A percentile compares a stretch with the other conserved stretches of the same genome.
phyloP scores from a whole-genome alignment of 1,139 yeast species.

The Hyphopichia pseudoburtonii region DNA sequence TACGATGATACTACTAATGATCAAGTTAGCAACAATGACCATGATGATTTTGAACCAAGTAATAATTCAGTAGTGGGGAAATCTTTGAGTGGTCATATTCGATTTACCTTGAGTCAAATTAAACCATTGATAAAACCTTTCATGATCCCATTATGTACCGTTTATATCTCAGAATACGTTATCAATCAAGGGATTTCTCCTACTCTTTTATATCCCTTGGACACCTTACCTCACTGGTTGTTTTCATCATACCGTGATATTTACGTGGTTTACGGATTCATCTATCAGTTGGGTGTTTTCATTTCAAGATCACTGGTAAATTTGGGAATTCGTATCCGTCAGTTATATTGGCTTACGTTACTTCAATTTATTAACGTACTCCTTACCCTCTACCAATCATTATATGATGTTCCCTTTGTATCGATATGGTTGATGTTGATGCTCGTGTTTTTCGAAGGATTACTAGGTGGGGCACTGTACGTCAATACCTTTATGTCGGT shows the following conservation, averaged over 20 bases:
- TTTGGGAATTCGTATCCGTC: slow-evolving; percentile 55
- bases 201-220: slow-evolving; percentile 74
- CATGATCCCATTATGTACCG: slow-evolving; percentile 81
- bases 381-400: slow-evolving; percentile 62
- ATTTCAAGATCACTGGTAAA: slow-evolving; percentile 82
- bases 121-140: slow-evolving; percentile 60
- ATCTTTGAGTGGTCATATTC: slow-evolving; percentile 21
- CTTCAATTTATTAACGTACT: slow-evolving; percentile 69
- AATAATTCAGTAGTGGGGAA: too few relatives aligned
- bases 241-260: slow-evolving; percentile 76
- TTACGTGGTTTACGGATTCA: slow-evolving; percentile 89
- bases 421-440: slow-evolving; percentile 59
- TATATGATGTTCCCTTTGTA: slow-evolving; percentile 55
- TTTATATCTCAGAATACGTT: slow-evolving; percentile 81
- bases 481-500: slow-evolving; percentile 84
- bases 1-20: not conserved
- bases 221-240: slow-evolving; percentile 57
- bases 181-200: slow-evolving; percentile 94
- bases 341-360: slow-evolving; percentile 59
- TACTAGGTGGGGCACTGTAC: slow-evolving; percentile 87
- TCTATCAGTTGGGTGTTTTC: slow-evolving; percentile 91
- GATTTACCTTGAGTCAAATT: slow-evolving; percentile 41
- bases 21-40: too few relatives aligned
- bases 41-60: too few relatives aligned
- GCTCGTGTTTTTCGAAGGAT: slow-evolving; percentile 79